Evolutionary conservation across 352 stramenopile species (phyloP).

Genomic region (Elongisporangium senticosum): DNA sequence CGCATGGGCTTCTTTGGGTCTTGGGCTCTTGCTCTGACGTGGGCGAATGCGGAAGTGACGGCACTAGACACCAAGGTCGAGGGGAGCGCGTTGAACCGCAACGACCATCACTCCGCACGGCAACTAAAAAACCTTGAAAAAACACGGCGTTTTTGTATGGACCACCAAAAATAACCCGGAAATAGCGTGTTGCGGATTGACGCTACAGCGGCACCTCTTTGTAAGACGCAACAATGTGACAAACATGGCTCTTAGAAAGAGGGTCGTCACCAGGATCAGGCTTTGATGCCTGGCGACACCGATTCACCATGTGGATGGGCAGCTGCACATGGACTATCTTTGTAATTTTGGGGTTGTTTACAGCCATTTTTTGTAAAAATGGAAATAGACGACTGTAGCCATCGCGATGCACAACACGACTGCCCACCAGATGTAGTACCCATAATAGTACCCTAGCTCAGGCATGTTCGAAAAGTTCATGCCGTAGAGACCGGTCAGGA

Average conservation of each 20-base stretch:
- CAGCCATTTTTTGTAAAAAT: slow-evolving; percentile 73
- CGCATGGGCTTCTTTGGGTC: not conserved
- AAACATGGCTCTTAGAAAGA: not conserved
- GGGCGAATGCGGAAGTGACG: not conserved
- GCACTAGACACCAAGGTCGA: not conserved
- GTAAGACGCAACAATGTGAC: not conserved
- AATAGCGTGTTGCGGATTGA: not conserved
- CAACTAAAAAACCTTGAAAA: not conserved
- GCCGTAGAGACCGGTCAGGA: slow-evolving; percentile 83
- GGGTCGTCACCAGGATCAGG: not conserved
- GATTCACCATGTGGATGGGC: no score
- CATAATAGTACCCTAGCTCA: slow-evolving; percentile 65
- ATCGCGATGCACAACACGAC: slow-evolving; percentile 42
- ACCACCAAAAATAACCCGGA: not conserved
- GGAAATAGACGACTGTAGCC: slow-evolving; percentile 49
- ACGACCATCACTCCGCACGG: not conserved
- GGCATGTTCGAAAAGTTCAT: slow-evolving; percentile 90
- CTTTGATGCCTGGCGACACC: not conserved
- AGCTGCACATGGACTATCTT: not conserved
- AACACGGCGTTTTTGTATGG: not conserved
- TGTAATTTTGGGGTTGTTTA: slow-evolving; percentile 11
- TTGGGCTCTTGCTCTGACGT: not conserved
- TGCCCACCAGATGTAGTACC: slow-evolving; percentile 80
- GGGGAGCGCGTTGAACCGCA: not conserved
- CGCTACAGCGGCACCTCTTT: not conserved